phyloP scores from a whole-genome alignment of 768 basidiomycete genomes.

The Strobilomyces echinocephalus region DNA sequence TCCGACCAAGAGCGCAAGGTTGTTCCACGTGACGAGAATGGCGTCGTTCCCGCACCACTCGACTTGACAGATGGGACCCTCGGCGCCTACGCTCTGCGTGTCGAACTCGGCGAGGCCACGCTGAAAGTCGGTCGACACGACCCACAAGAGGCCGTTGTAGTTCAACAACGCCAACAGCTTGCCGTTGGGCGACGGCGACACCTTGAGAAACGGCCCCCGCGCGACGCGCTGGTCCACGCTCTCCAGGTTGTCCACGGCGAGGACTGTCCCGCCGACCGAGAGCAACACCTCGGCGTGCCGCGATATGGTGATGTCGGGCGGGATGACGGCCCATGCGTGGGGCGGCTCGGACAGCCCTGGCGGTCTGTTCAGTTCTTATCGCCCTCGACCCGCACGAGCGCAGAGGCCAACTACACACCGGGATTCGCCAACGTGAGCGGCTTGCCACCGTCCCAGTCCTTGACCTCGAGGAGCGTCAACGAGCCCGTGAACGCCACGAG shows the following conservation, averaged over 20 bases:
- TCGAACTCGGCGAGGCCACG: slow-evolving; percentile 86
- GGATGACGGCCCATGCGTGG: slow-evolving; percentile 81
- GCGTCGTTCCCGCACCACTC: slow-evolving; percentile 98
- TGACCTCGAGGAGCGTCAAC: slow-evolving; percentile 76
- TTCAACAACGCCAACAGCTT: slow-evolving; percentile 86
- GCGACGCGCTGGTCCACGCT: slow-evolving; percentile 82
- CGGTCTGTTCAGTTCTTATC: slow-evolving; percentile 1
- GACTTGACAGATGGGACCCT: slow-evolving; percentile 62
- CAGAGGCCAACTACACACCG: slow-evolving; percentile 43
- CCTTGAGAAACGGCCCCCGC: slow-evolving; percentile 82
- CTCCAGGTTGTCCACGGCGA: slow-evolving; percentile 86
- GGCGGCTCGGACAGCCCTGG: slow-evolving; percentile 75
- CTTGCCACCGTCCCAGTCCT: slow-evolving; percentile 80
- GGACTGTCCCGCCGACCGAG: slow-evolving; percentile 74
- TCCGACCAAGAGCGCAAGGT: slow-evolving; percentile 78
- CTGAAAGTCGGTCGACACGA: slow-evolving; percentile 93
- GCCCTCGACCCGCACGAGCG: slow-evolving; percentile 1
- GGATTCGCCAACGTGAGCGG: slow-evolving; percentile 69
- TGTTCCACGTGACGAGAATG: slow-evolving; percentile 80
- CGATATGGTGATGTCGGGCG: slow-evolving; percentile 84
- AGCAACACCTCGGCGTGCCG: slow-evolving; percentile 87
- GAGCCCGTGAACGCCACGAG: slow-evolving; percentile 80
- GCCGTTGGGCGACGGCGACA: slow-evolving; percentile 90
- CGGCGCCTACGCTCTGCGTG: slow-evolving; percentile 51
- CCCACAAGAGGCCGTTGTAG: slow-evolving; percentile 71